These are phyloP conservation scores for Mycena sp. DNA, from an alignment of 1,284 basidiomycete genomes.

Conservation along the genomic window DNA sequence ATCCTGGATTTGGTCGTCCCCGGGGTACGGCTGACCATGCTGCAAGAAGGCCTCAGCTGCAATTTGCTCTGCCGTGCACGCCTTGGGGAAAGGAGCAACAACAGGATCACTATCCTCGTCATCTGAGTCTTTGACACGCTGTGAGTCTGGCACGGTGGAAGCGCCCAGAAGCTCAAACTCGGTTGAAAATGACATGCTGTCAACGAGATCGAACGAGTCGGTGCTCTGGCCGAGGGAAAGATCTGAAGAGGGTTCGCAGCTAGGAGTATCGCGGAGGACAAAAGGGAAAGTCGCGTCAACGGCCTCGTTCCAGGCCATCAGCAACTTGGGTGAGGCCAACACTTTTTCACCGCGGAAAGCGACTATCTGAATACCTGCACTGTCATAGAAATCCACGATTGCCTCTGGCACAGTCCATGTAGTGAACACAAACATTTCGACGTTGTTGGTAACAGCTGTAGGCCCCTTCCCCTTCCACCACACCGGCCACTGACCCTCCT, in stretches of 20 bases:
- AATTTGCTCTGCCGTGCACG: background rate
- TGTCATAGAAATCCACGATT: slow-evolving; percentile 1
- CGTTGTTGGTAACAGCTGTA: background rate
- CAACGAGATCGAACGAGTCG: background rate
- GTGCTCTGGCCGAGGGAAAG: background rate
- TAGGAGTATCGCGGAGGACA: background rate
- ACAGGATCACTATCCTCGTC: background rate
- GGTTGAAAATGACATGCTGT: background rate
- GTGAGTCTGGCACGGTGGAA: background rate
- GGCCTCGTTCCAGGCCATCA: slow-evolving; percentile 17
- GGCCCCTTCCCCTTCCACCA: slow-evolving; percentile 19
- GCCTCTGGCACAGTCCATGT: slow-evolving; percentile 11
- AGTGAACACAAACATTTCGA: slow-evolving; percentile 1
- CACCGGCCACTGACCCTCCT: slow-evolving; percentile 39
- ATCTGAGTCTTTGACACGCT: background rate
- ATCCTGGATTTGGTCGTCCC: background rate
- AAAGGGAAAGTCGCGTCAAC: slow-evolving; percentile 1
- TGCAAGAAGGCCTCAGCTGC: background rate
- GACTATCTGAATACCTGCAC: background rate
- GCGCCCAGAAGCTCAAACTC: background rate
- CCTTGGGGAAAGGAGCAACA: background rate
- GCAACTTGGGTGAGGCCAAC: background rate
- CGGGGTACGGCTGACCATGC: slow-evolving; percentile 8
- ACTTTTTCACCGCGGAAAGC: slow-evolving; percentile 1
- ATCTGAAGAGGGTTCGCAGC: background rate